Evolutionary conservation across 768 basidiomycete genomes (phyloP).

Genomic region (Xanthoconium purpureum): DNA sequence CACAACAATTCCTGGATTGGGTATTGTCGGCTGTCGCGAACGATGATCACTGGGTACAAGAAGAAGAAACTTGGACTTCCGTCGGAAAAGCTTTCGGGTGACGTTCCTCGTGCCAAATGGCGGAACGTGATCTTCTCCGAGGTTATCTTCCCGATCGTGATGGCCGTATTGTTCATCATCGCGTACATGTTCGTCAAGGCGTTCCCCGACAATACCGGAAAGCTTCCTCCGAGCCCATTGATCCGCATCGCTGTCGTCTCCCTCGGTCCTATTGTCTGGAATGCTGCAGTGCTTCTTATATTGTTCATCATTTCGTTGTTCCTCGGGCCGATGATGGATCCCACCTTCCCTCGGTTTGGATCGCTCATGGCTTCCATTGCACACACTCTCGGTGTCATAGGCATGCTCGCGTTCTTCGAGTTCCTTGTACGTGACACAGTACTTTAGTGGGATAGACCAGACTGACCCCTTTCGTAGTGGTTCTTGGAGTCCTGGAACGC

Average conservation of each 20-base stretch:
- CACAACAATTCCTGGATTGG: constrained; percentile 99
- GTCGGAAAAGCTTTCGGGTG: constrained; percentile 94
- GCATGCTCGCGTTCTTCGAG: constrained; percentile 93
- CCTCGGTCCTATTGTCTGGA: constrained; percentile 94
- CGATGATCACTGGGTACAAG: constrained; percentile 99
- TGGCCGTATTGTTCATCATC: constrained; percentile 83
- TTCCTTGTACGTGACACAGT: constrained; percentile 65
- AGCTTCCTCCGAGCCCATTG: constrained; percentile 73
- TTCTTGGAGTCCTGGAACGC: constrained; percentile 91
- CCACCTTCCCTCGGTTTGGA: constrained; percentile 84
- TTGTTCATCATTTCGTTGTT: constrained; percentile 89
- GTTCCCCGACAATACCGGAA: constrained; percentile 64
- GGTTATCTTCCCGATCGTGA: constrained; percentile 78
- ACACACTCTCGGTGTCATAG: constrained; percentile 76
- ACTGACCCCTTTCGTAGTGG: constrained; percentile 55
- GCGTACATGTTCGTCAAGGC: constrained; percentile 93
- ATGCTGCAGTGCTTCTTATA: constrained; percentile 81
- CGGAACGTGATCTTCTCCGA: constrained; percentile 86
- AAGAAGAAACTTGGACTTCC: constrained; percentile 96
- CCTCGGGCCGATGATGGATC: constrained; percentile 87
- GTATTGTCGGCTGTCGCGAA: constrained; percentile 95
- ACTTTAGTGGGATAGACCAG: not conserved
- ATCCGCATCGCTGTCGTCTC: constrained; percentile 92
- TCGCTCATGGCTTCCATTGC: constrained; percentile 90
- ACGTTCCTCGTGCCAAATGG: constrained; percentile 92